Base-by-base conservation (phyloP, 768 basidiomycete genomes). In the Termitomyces sp. region DNA sequence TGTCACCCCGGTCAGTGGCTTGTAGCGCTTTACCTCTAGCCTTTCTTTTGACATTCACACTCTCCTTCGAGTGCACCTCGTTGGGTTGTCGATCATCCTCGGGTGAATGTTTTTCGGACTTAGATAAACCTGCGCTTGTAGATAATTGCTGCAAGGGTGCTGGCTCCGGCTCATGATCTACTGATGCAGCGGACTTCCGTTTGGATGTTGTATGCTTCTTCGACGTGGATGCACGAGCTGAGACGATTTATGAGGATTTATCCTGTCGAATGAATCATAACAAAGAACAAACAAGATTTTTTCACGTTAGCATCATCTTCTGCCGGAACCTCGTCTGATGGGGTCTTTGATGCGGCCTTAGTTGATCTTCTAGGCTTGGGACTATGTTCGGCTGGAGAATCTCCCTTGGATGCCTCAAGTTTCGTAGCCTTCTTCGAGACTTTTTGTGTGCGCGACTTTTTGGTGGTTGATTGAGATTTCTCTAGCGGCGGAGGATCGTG, bases 401-500 rank as follows among this genome's bases (percentile, higher is more conserved):
- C 57, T 36, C 32, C 31, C 36, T 61, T 36, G 9, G 15, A 17
- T 38, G 4, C 42, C 15, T 56, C 57, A 12, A 8, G 12, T 37
- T 29, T 25, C 29, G 12, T 6, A 6, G 43, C 34, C 42, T 53
- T 61, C 54, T 59, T 59, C 9, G 53, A 43, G 0, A 31, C 14
- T 36, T 29, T 48, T 49, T 53, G 56, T n/a, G 36, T 20, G n/a
- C 49, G 31, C 9, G 54, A 37, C 37, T 59, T 62, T 45, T 63
- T 61, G 29, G 47, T 20, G 37, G 36, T 46, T 20, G 53, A 2
- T 43, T 52, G 57, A 25, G 29, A 47, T 32, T 32, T 52, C 8
- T 34, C 52, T n/a, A n/a, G 43, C 45, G 57, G 42, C 7, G n/a
- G 11, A 38, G 42, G 42, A 42, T 42, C 29, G 38, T 54, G 25